Conservation (phyloP, 2,329 filamentous ascomycete species). For the Phymatotrichopsis omnivora region DNA sequence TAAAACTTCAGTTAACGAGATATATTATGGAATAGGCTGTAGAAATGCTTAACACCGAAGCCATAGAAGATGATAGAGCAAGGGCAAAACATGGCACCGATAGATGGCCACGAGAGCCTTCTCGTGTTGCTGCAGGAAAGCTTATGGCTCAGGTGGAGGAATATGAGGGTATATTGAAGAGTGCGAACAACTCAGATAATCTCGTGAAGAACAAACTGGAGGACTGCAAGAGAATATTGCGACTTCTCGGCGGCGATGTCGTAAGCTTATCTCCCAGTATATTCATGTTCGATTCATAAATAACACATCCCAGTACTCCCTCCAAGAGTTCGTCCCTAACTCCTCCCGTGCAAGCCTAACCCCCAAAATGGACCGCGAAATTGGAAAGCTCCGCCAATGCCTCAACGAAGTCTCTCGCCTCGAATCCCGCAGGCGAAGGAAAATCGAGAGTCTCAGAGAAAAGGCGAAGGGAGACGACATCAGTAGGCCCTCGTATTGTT, state of each 20-base stretch:
- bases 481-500: conserved; percentile 39
- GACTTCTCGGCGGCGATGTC: conserved; percentile 45
- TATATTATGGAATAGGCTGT: too few species aligned
- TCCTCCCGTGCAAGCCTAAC: conserved; percentile 70
- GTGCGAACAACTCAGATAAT: conserved; percentile 55
- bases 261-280: conserved; percentile 16
- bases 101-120: conserved; percentile 64
- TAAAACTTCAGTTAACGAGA: too few species aligned
- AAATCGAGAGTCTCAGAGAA: conserved; percentile 65
- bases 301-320: conserved; percentile 9
- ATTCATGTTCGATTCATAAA: too few species aligned
- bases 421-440: conserved; percentile 68
- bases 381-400: conserved; percentile 62
- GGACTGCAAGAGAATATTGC: conserved; percentile 63
- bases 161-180: conserved; percentile 77
- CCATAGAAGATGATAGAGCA: conserved; percentile 68
- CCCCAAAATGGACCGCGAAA: conserved; percentile 67
- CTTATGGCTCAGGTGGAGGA: conserved; percentile 66
- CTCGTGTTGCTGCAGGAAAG: conserved; percentile 58
- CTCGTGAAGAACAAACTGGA: conserved; percentile 69
- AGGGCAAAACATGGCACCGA: conserved; percentile 75
- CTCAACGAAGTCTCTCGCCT: conserved; percentile 79
- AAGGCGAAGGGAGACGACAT: conserved; percentile 84
- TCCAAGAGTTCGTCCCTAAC: conserved; percentile 55
- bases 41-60: conserved; percentile 65